Evolutionary conservation across 345 rosid genomes (phyloP), one percentile per base, ranked within the genome.

Genomic region (Turnera subulata): DNA sequence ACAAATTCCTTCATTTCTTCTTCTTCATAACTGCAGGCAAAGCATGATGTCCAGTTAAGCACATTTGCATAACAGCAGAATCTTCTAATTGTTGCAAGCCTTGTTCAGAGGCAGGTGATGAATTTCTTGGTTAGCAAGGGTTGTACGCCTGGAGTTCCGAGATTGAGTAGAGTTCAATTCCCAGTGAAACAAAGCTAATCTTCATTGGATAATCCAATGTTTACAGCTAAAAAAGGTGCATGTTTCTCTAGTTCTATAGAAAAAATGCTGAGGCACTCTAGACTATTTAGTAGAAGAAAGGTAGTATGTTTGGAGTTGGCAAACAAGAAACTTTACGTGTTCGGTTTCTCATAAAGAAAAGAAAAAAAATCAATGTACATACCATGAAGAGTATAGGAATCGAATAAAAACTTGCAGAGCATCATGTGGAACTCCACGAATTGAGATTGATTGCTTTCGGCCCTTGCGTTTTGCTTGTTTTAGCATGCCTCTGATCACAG

Each of bases 351-450:
- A 18, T 26, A 12, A 13, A 47, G 21, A 14, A 32, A 12, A 20
- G 8, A 29, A 19, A 19, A 46, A 16, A 11, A 13, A 29, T 56
- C 24, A 47, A 46, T 51, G 21, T 25, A 20, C 16, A 37, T 88
- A 91, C 96, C 93, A 46, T 46, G 95, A 86, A 63, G 96, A 92
- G 65, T 89, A 92, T 62, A 89, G 69, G 70, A 82, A 86, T 25
- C 95, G 79, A 46, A 89, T 62, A 71, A 92, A 92, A 66, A 73
- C 83, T 54, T 82, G 78, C 24, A 86, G 91, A 33, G 89, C 90
- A 1, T 89, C 79, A 12, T 66, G 64, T 18, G 95, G 84, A 54
- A 86, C 98, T 16, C 98, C 98, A 1, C 39, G 77, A 35, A 89
- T 78, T 0, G 91, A 70, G 62, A 89, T 75, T 46, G 80, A 65